phyloP scores from a whole-genome alignment of 1,284 basidiomycete genomes.

The Exobasidium rhododendri region DNA sequence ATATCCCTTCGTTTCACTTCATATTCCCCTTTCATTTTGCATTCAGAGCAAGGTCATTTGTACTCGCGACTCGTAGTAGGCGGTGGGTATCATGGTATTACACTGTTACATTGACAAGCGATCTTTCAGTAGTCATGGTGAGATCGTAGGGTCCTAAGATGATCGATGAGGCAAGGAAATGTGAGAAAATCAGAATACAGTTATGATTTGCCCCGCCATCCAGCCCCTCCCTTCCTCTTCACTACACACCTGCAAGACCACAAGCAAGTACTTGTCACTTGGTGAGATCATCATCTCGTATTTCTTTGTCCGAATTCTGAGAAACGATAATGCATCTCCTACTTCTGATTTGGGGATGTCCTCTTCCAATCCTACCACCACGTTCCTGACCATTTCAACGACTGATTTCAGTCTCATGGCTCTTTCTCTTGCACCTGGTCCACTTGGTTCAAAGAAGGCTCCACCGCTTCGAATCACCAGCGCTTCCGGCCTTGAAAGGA shows the following conservation, averaged over 20 bases:
- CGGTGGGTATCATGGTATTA: background rate
- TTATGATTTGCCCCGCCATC: no score
- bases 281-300: slow-evolving; percentile 53
- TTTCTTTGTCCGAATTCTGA: slow-evolving; percentile 44
- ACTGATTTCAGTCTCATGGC: slow-evolving; percentile 35
- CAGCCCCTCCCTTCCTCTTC: background rate
- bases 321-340: slow-evolving; percentile 39
- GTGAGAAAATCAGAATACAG: no score
- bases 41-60: no score
- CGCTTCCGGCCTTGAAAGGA: slow-evolving; percentile 40
- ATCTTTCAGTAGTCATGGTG: background rate
- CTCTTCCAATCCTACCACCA: slow-evolving; percentile 23
- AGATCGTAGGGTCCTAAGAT: background rate
- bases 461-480: slow-evolving; percentile 46
- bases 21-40: background rate
- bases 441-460: slow-evolving; percentile 51
- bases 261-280: slow-evolving; percentile 49
- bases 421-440: slow-evolving; percentile 34
- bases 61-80: no score
- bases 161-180: no score
- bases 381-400: slow-evolving; percentile 32
- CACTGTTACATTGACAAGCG: no score
- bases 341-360: slow-evolving; percentile 30
- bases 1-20: slow-evolving; percentile 2
- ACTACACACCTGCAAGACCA: slow-evolving; percentile 40